Conservation (phyloP, 805 yeast species). For the Nadsonia fulvescens region DNA sequence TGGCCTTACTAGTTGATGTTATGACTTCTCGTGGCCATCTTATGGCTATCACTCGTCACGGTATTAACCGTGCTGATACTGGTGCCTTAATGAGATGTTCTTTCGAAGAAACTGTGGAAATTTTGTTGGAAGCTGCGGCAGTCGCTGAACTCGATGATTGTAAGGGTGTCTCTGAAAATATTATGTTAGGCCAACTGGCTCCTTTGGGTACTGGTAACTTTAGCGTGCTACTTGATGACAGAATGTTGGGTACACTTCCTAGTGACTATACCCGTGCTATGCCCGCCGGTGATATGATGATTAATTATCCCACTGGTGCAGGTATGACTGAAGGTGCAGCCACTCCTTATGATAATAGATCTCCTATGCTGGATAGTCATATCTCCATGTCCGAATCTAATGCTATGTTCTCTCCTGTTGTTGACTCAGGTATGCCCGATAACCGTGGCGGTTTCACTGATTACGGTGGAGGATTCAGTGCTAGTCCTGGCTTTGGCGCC, state of each 20-base stretch:
- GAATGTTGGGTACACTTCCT: slow-evolving; percentile 51
- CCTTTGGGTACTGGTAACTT: slow-evolving; percentile 98
- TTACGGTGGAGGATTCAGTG: slow-evolving; percentile 59
- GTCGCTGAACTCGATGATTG: slow-evolving; percentile 96
- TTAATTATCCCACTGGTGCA: slow-evolving; percentile 37
- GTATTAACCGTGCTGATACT: slow-evolving; percentile 95
- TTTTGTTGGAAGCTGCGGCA: slow-evolving; percentile 93
- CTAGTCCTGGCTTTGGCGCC: slow-evolving; percentile 32
- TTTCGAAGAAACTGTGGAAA: slow-evolving; percentile 97
- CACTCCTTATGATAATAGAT: slow-evolving; percentile 68
- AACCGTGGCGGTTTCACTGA: slow-evolving; percentile 78
- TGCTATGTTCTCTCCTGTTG: slow-evolving; percentile 70
- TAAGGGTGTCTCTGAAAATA: slow-evolving; percentile 95
- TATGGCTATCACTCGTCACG: slow-evolving; percentile 98
- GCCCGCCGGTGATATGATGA: slow-evolving; percentile 23
- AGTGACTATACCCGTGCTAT: slow-evolving; percentile 23
- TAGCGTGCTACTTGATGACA: slow-evolving; percentile 87
- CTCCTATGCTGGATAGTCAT: slow-evolving; percentile 25
- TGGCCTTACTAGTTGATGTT: slow-evolving; percentile 93
- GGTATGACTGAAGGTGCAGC: slow-evolving; percentile 62
- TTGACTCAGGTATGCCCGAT: slow-evolving; percentile 65
- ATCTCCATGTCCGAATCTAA: slow-evolving; percentile 37
- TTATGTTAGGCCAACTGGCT: slow-evolving; percentile 94
- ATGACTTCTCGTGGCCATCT: slow-evolving; percentile 97
- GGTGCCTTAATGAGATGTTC: slow-evolving; percentile 99